phyloP scores from a whole-genome alignment of 768 basidiomycete genomes.

The Trametes gibbosa region DNA sequence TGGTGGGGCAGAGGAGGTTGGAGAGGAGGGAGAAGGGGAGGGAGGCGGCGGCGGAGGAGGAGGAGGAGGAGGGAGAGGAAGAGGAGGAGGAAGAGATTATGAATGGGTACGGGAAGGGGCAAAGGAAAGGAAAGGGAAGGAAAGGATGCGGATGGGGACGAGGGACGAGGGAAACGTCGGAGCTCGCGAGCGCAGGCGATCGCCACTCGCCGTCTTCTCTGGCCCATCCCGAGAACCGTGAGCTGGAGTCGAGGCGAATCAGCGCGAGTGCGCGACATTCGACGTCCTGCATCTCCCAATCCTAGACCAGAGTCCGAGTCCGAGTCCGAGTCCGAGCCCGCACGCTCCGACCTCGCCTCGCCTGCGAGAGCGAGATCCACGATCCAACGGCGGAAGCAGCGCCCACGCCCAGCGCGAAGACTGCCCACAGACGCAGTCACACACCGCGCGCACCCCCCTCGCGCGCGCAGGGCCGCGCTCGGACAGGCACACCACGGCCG shows the following conservation, averaged over 20 bases:
- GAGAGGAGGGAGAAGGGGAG: neutral
- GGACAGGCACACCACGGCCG: neutral
- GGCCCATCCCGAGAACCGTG: slow-evolving; percentile 13
- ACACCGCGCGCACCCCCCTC: neutral
- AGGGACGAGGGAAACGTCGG: slow-evolving; percentile 1
- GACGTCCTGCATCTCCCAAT: neutral
- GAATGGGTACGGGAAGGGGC: slow-evolving; percentile 3
- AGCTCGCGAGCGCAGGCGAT: slow-evolving; percentile 1
- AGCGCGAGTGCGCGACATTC: neutral
- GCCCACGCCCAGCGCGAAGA: no score
- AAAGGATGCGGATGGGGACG: neutral
- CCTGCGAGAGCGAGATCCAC: neutral
- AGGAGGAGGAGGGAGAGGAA: slow-evolving; percentile 2
- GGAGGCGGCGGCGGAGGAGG: slow-evolving; percentile 7
- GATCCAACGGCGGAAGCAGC: slow-evolving; percentile 17
- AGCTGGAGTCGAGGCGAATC: slow-evolving; percentile 3
- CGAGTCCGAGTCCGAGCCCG: slow-evolving; percentile 4
- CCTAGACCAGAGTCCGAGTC: slow-evolving; percentile 21
- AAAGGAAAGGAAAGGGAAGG: slow-evolving; percentile 3
- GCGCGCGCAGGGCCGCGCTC: neutral
- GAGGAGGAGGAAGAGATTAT: slow-evolving; percentile 4
- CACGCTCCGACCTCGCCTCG: neutral
- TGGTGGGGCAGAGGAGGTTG: neutral
- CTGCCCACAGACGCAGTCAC: neutral
- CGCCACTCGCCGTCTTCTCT: slow-evolving; percentile 13